These are phyloP conservation scores for Amanita polypyramis DNA, from an alignment of 768 basidiomycete genomes.

Conservation along the genomic window DNA sequence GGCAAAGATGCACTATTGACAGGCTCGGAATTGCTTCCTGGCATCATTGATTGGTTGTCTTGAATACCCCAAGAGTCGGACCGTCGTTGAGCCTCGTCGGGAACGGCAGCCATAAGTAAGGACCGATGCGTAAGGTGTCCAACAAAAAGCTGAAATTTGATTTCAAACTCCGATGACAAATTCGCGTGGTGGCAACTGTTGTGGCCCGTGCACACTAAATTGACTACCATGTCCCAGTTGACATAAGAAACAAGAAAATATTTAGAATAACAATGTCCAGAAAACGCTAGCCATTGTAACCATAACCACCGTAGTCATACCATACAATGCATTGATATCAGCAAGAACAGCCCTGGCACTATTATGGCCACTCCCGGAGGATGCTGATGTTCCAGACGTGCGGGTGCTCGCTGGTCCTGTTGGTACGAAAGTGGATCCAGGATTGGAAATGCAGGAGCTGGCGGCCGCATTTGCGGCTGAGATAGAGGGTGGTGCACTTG, in stretches of 20 bases:
- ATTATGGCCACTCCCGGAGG: conserved; percentile 14
- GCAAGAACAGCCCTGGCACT: conserved; percentile 14
- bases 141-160: conserved; percentile 12
- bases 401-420: conserved; percentile 15
- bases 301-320: conserved; percentile 24
- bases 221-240: neutral
- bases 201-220: conserved; percentile 6
- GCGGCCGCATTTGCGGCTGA: conserved; percentile 45
- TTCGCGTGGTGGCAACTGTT: neutral
- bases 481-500: conserved; percentile 35
- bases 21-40: conserved; percentile 32
- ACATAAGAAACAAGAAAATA: neutral
- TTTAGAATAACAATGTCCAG: conserved; percentile 17
- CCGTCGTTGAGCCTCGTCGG: conserved; percentile 12
- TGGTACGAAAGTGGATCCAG: conserved; percentile 45
- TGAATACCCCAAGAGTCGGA: conserved; percentile 41
- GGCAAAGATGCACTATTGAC: conserved; percentile 36
- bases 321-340: conserved; percentile 23
- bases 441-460: conserved; percentile 56
- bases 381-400: conserved; percentile 11
- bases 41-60: conserved; percentile 35
- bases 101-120: conserved; percentile 21
- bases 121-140: conserved; percentile 7
- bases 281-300: conserved; percentile 30
- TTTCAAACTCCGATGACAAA: conserved; percentile 13